phyloP scores from a whole-genome alignment of 2,329 filamentous ascomycete genomes.

The Sporothrix brunneoviolacea region DNA sequence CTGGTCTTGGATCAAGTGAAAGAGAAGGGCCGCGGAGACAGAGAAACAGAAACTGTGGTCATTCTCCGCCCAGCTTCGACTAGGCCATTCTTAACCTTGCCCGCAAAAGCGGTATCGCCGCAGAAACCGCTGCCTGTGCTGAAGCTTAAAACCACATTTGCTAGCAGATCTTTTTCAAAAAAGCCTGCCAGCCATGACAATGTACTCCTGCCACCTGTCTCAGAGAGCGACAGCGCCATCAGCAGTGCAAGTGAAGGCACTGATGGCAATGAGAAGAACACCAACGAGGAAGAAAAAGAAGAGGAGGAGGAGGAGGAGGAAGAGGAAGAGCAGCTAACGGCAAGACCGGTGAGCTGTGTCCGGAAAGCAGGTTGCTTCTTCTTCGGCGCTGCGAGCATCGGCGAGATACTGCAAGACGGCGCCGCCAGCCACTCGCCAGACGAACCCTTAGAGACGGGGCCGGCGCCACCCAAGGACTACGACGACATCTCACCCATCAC shows the following conservation, averaged over 20 bases:
- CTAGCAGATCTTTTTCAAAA: conserved; percentile 11
- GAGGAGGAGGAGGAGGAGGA: conserved; percentile 20
- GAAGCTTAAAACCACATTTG: conserved; percentile 40
- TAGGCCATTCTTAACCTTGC: conserved; percentile 14
- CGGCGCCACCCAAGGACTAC: conserved; percentile 51
- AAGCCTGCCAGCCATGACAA: too few species aligned
- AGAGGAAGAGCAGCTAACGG: conserved; percentile 31
- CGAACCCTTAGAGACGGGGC: conserved; percentile 18
- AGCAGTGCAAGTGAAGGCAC: not conserved
- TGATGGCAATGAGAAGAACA: conserved; percentile 9
- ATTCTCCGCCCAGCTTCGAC: conserved; percentile 6
- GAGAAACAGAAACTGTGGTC: too few species aligned
- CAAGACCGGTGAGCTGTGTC: conserved; percentile 28
- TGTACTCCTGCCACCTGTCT: too few species aligned
- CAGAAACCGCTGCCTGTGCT: conserved; percentile 24
- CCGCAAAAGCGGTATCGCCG: conserved; percentile 16
- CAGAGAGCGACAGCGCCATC: too few species aligned
- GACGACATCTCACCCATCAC: conserved; percentile 59
- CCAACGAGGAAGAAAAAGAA: not conserved
- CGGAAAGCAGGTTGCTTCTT: conserved; percentile 12
- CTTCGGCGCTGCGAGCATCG: conserved; percentile 32
- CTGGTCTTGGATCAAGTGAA: too few species aligned
- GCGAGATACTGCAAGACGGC: conserved; percentile 32
- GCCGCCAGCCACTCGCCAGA: not conserved
- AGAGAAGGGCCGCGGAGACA: too few species aligned